Evolutionary conservation across 2,329 filamentous ascomycete species (phyloP), one percentile per base, ranked within the genome.

Genomic region (Colletotrichum spinosum): DNA sequence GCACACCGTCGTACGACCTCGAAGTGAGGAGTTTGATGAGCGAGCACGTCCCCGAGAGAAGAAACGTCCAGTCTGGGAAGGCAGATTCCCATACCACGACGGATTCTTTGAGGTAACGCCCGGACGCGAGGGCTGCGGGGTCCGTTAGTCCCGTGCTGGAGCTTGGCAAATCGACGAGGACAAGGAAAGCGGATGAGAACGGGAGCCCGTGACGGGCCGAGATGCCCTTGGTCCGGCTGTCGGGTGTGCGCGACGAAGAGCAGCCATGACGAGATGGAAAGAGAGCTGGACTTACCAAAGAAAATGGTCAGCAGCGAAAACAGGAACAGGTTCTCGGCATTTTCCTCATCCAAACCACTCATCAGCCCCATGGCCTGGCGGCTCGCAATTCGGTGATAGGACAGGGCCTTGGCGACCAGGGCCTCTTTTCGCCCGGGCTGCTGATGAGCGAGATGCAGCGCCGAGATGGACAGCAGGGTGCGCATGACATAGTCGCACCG

Each of bases 401-500:
- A 17, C 9, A 69, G 11, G 2, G 67, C 67, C n/a, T 57, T 55
- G 6, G 63, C 15, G 4, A 80, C 70, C 50, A 82, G 83, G 35
- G 69, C 72, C 13, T 78, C 75, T 34, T 73, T 74, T 53, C 72
- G 74, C 4, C 77, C 74, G 0, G 76, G 78, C 4, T 74, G 75
- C 38, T 76, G 78, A 45, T 77, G 76, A 1, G 83, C 80, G 3
- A 86, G 74, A 67, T 87, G 84, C 4, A 85, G 71, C 0, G 83
- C 83, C 3, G 83, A 80, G 10, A 86, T 70, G 9, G 83, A 81
- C 8, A 87, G 74, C 13, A 86, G 75, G 6, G 77, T 77, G n/a
- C 80, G 80, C 72, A 86, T 80, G 8, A 86, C 78, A 67, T 81
- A 85, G 10, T 79, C 80, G 61, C 79, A 79, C 1, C 73, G 67